phyloP scores from a whole-genome alignment of 768 basidiomycete genomes.

The Ramaria rubella region DNA sequence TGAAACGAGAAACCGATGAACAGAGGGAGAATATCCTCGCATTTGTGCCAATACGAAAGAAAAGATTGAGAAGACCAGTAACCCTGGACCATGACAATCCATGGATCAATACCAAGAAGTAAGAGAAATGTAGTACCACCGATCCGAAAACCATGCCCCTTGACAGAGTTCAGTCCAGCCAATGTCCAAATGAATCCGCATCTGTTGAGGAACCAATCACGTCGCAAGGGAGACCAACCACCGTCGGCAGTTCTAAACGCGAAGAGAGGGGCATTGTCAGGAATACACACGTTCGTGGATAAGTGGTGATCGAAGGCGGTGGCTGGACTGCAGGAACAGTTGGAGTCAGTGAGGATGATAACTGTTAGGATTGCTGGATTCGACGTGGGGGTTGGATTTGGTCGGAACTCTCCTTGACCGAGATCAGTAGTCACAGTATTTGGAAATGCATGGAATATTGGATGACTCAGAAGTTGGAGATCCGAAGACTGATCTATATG shows the following conservation, averaged over 20 bases:
- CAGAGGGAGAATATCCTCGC: no score
- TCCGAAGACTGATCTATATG: no score
- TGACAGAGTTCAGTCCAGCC: neutral
- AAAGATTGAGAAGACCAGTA: no score
- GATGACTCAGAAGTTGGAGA: no score
- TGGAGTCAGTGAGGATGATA: neutral
- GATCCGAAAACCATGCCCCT: neutral
- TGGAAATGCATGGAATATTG: no score
- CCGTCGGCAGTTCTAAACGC: conserved; percentile 24
- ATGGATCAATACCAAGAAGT: neutral
- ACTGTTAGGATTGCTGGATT: no score
- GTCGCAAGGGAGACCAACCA: conserved; percentile 47
- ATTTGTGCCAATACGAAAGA: no score
- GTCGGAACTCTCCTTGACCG: no score
- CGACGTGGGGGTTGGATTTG: no score
- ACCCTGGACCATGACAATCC: neutral
- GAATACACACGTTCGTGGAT: neutral
- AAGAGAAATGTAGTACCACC: neutral
- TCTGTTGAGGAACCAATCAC: no score
- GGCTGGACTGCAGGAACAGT: neutral
- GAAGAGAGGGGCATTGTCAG: neutral
- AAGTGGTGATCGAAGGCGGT: neutral
- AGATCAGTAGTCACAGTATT: no score
- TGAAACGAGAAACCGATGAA: no score
- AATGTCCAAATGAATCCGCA: neutral